Evolutionary conservation across 225 moss, liverwort and hornwort species (phyloP), one percentile per base, ranked within the genome.

Genomic region (Bryoerythrophyllum caledonicum): DNA sequence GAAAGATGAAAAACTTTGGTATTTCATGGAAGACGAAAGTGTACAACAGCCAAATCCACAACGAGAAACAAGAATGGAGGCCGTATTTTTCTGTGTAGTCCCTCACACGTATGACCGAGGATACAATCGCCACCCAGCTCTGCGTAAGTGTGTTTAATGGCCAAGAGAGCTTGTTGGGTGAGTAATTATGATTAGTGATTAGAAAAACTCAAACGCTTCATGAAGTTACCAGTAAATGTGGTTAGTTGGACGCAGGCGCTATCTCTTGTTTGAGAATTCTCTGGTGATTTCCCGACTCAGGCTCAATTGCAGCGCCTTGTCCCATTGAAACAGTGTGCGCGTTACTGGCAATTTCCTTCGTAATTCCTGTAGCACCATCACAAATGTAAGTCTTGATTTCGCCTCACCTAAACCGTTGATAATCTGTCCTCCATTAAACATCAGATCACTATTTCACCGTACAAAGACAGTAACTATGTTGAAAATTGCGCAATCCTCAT

Each of bases 291-390:
- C 91, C 69, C 95, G 87, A 14, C 89, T 86, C 68, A 99, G 69
- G 77, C 97, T 95, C 81, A 99, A 74, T 65, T 99, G 93, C 73
- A 91, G 49, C 48, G 97, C 97, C 35, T 99, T 93, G 72, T 99
- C 93, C 97, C 97, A 99, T 53, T 95, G 89, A 79, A 99, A 99
- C 58, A 93, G 90, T 15, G 93, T 93, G 63, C 97, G 89, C 56
- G 97, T 99, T 37, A 99, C 86, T 1, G 97, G 97, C 35, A 99
- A 75, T 81, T 95, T 99, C 81, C 97, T 94, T 49, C 97, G 83
- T 9, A 99, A 79, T 70, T 99, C 97, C 97, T 99, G 93, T 41
- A 60, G 73, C 20, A 71, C 44, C 62, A 67, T 67, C 34, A 48
- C 57, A 63, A 30, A 57, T 25, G 54, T 14, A 8, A 5, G 27